Base-by-base conservation (phyloP, 352 stramenopile genomes). In the Phytophthora pini region DNA sequence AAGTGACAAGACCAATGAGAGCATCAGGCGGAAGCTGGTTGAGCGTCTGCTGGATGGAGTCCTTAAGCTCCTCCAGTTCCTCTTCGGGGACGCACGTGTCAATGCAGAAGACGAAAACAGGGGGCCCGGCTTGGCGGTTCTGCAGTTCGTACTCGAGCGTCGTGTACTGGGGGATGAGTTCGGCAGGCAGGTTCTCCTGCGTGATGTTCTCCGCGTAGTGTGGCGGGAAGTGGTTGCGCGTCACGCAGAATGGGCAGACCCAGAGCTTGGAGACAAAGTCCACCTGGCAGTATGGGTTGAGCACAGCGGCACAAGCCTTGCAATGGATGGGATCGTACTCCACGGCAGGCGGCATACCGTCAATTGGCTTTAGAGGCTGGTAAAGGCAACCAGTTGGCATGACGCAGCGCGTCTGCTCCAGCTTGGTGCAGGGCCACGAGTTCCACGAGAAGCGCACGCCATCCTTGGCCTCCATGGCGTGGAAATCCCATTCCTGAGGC, bases 91-190 rank as follows among this genome's bases (percentile, higher is more conserved):
- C 75, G 70, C 97, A 99, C 29, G 97, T 99, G 85, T 99, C 98
- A 61, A 99, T 94, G 45, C 82, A 93, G 51, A 99, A 99, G 17
- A 99, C 79, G 75, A 99, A 99, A 31, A 98, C 95, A 7, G 98
- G 98, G n/a, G 97, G 97, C 12, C 97, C 95, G 15, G 89, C 89
- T 63, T 95, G 79, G 22, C 87, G 86, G 65, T 92, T 89, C 70
- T 98, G 97, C 47, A 99, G 82, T 72, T 99, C 96, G 78, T 99
- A 99, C 79, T 99, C 98, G 26, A 99, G 92, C 39, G 98, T 99
- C n/a, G 95, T 98, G 80, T 98, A 99, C 78, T 99, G 95, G 39
- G 97, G 97, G 72, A 99, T 99, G 6, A 99, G 89, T 77, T 99
- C 98, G 6, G 98, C 98, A 3, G 98, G 98, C 26, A 99, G 80